Evolutionary conservation across 352 stramenopile species (phyloP).

Genomic region (Phytopythium montanum): DNA sequence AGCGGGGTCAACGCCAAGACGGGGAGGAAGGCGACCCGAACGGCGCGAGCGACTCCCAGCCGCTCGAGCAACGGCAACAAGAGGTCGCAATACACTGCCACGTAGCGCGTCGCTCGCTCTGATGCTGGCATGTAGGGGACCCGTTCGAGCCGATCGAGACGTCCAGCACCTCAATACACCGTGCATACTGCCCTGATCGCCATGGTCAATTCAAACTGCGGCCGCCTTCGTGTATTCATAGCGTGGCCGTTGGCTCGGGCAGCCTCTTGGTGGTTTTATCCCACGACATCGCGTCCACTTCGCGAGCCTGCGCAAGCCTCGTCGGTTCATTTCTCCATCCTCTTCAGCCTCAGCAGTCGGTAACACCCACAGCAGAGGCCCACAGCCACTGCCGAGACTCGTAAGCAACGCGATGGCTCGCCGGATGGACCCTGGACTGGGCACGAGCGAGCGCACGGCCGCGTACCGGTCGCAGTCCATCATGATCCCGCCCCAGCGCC

Average conservation of each 20-base stretch:
- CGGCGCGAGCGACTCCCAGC: background rate
- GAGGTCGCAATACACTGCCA: background rate
- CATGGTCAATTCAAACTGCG: background rate
- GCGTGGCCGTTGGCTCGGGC: no score
- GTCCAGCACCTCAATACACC: background rate
- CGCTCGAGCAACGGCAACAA: background rate
- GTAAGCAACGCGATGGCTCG: background rate
- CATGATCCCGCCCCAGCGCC: background rate
- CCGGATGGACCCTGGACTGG: constrained; percentile 49
- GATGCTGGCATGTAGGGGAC: no score
- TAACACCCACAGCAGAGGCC: background rate
- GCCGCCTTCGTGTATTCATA: background rate
- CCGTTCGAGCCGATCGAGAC: no score
- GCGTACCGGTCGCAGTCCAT: constrained; percentile 2
- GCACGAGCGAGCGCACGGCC: constrained; percentile 33
- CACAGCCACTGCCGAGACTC: background rate
- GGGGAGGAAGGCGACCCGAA: background rate
- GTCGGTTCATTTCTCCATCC: background rate
- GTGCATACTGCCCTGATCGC: background rate
- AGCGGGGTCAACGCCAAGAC: background rate
- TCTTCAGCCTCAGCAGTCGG: background rate
- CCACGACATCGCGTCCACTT: background rate
- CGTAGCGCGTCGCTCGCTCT: background rate
- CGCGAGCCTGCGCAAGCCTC: background rate
- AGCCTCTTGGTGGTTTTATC: background rate